A percentile compares a stretch with the other conserved stretches of the same genome.
Conservation (phyloP, 1,284 basidiomycete species). For the Farysia itapuensis region DNA sequence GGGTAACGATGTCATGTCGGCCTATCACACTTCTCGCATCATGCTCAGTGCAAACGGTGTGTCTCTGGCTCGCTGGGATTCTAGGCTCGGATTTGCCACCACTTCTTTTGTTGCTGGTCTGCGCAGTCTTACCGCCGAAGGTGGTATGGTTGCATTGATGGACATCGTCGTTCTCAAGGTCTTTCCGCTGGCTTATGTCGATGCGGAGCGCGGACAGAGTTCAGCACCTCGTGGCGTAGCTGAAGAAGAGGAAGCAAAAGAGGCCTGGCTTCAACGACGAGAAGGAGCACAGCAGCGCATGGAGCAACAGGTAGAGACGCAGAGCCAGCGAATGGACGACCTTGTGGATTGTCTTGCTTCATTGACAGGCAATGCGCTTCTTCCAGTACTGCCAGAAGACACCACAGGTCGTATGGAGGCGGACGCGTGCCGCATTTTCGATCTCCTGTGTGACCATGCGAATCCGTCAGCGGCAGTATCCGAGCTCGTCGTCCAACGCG, state of each 20-base stretch:
- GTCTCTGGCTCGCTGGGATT: slow-evolving; percentile 81
- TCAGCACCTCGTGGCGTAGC: slow-evolving; percentile 64
- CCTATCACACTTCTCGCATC: slow-evolving; percentile 70
- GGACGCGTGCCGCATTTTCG: slow-evolving; percentile 7
- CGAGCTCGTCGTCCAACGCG: slow-evolving; percentile 9
- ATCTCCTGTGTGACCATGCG: slow-evolving; percentile 3
- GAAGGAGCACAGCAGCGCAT: slow-evolving; percentile 15
- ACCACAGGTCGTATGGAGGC: slow-evolving; percentile 9
- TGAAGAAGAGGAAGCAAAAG: slow-evolving; percentile 66
- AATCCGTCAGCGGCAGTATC: slow-evolving; percentile 15
- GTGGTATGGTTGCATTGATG: slow-evolving; percentile 75
- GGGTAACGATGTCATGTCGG: slow-evolving; percentile 78
- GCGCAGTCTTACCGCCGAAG: slow-evolving; percentile 77
- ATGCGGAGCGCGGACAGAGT: slow-evolving; percentile 36
- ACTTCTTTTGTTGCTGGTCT: slow-evolving; percentile 73
- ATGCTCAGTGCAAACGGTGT: slow-evolving; percentile 79
- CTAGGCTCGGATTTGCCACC: slow-evolving; percentile 75
- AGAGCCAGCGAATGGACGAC: slow-evolving; percentile 18
- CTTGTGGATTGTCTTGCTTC: slow-evolving; percentile 22
- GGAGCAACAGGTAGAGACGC: slow-evolving; percentile 8
- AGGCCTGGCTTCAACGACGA: slow-evolving; percentile 67
- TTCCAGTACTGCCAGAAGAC: slow-evolving; percentile 17
- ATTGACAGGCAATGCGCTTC: slow-evolving; percentile 9
- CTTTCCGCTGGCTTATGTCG: slow-evolving; percentile 60
- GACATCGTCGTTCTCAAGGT: slow-evolving; percentile 75